phyloP scores from a whole-genome alignment of 1,139 yeast genomes.

The Protomyces pachydermus region DNA sequence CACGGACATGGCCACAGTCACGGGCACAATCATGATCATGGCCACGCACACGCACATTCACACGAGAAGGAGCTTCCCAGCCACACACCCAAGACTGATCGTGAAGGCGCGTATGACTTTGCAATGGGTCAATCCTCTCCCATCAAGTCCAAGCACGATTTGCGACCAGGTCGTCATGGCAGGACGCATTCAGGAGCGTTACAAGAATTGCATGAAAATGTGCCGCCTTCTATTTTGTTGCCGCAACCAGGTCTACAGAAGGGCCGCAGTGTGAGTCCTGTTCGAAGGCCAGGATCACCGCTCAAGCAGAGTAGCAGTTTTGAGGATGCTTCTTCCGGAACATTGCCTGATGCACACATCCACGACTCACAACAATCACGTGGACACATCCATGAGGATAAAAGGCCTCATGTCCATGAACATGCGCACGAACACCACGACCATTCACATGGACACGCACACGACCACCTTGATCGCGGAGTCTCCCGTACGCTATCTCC shows the following conservation, averaged over 20 bases:
- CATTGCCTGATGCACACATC: too few relatives aligned
- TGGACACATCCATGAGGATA: not conserved
- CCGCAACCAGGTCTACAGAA: not conserved
- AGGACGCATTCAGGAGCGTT: not conserved
- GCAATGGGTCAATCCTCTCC: not conserved
- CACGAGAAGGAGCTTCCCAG: not conserved
- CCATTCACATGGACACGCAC: not conserved
- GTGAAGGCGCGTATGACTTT: slow-evolving; percentile 2
- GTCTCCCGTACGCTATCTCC: not conserved
- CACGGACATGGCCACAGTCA: slow-evolving; percentile 35
- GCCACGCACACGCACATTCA: slow-evolving; percentile 37
- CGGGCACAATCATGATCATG: slow-evolving; percentile 38
- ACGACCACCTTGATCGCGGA: not conserved
- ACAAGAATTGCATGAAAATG: not conserved
- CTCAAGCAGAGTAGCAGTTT: not conserved
- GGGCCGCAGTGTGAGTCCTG: slow-evolving; percentile 10
- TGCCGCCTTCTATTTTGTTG: not conserved
- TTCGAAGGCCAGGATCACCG: slow-evolving; percentile 22
- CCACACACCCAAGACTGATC: not conserved
- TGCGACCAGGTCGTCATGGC: not conserved
- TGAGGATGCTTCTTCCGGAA: not conserved
- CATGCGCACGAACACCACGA: not conserved
- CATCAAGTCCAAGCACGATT: not conserved
- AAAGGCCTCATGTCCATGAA: not conserved
- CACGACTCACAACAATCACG: too few relatives aligned